Base-by-base conservation (phyloP, 371 early-diverging fungal genomes). In the Lichtheimia ramosa region DNA sequence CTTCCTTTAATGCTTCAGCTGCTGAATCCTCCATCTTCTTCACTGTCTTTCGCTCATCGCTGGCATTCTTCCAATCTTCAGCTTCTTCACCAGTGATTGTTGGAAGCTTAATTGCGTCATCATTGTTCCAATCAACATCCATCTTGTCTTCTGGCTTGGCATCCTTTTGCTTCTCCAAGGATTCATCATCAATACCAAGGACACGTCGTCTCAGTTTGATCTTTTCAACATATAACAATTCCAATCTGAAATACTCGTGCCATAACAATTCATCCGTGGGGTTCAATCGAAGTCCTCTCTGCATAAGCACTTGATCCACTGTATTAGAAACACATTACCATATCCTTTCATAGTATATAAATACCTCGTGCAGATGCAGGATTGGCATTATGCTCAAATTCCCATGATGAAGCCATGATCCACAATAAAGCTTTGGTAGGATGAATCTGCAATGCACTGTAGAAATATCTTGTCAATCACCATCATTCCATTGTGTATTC, bases 181-280 rank as follows among this genome's bases (percentile, higher is more conserved):
- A 59, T 52, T 71, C 51, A 16, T 69, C 72, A 48, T 84, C 84
- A 39, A 89, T 84, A 34, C 85, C 85, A n/a, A 96, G 81, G 6
- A 98, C 71, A 51, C 87, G 81, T 60, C 95, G 79, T 60, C 98
- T 83, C 15, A 85, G 77, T 62, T 85, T 87, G 63, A 97, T 84
- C 73, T 94, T 94, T 65, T 91, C 93, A 24, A 93, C 79, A 63
- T 90, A 95, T n/a, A 92, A 71, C 20, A 94, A 68, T 72, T 98
- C 98, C 25, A 98, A 80, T 24, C 90, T 87, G 69, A 95, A 95
- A 70, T 96, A 98, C 73, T 95, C 95, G 18, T 85, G 82, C 96
- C 96, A 98, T 39, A 98, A 75, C 54, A 65, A 69, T 63, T 82
- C 69, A 52, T 80, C 72, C 27, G 88, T 81, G 1, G 89, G 83